Conservation (phyloP, 2,329 filamentous ascomycete species). For the Cercospora canescens region DNA sequence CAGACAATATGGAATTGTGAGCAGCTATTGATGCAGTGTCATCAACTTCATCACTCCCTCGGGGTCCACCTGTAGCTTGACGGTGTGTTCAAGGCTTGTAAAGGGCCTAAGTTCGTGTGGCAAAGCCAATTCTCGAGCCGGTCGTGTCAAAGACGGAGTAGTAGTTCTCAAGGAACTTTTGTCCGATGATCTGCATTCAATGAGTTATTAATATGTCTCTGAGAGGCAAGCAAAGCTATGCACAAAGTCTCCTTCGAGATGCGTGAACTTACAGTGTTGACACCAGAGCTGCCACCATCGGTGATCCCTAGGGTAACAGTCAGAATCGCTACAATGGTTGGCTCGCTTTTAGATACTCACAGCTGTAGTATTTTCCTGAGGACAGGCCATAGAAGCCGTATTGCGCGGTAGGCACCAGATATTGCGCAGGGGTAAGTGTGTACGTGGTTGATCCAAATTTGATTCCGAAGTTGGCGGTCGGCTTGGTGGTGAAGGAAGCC, state of each 20-base stretch:
- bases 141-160: slow-evolving; percentile 27
- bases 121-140: slow-evolving; percentile 23
- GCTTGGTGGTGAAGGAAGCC: slow-evolving; percentile 19
- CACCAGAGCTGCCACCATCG: slow-evolving; percentile 21
- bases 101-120: slow-evolving; percentile 13
- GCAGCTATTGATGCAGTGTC: background rate
- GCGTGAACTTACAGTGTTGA: slow-evolving; percentile 10
- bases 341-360: too few relatives aligned
- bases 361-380: slow-evolving; percentile 23
- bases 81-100: background rate
- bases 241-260: too few relatives aligned
- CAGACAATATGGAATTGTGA: background rate
- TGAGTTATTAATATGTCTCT: background rate
- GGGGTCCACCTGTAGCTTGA: background rate
- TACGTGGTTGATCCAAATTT: slow-evolving; percentile 24
- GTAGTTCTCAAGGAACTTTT: slow-evolving; percentile 27
- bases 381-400: slow-evolving; percentile 20
- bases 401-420: slow-evolving; percentile 20
- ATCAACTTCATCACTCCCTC: background rate
- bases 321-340: too few relatives aligned
- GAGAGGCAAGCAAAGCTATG: too few relatives aligned
- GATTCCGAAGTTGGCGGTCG: slow-evolving; percentile 20
- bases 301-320: slow-evolving; percentile 13
- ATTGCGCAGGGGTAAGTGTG: slow-evolving; percentile 22
- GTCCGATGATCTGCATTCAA: slow-evolving; percentile 16